These are phyloP conservation scores for Vachellia pachyceras DNA, from an alignment of 306 rosid species.

Conservation along the genomic window DNA sequence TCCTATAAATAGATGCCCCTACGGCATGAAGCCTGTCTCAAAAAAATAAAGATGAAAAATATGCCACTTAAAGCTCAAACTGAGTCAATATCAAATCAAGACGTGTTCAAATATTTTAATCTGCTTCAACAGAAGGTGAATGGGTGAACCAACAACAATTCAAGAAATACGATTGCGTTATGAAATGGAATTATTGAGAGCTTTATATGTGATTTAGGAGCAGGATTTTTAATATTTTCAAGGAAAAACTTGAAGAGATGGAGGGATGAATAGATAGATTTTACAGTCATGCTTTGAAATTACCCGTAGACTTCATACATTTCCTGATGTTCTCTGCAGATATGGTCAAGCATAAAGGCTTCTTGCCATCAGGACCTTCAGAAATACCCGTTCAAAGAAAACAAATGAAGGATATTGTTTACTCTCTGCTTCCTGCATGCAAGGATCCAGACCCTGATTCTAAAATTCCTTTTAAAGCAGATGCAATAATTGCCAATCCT, in stretches of 20 bases:
- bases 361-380: slow-evolving; percentile 94
- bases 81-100: neutral
- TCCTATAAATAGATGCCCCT: slow-evolving; percentile 2
- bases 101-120: slow-evolving; percentile 17
- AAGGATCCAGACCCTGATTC: slow-evolving; percentile 65
- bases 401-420: slow-evolving; percentile 73
- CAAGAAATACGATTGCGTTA: slow-evolving; percentile 24
- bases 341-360: slow-evolving; percentile 98
- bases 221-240: neutral
- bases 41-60: neutral
- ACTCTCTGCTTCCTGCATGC: slow-evolving; percentile 90
- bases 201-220: neutral
- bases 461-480: slow-evolving; percentile 63
- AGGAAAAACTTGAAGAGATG: neutral
- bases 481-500: slow-evolving; percentile 94
- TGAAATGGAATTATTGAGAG: neutral
- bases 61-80: neutral
- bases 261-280: neutral
- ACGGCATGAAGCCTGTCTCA: neutral
- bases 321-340: slow-evolving; percentile 56
- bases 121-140: neutral
- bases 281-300: slow-evolving; percentile 20
- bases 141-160: slow-evolving; percentile 6
- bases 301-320: neutral
- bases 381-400: slow-evolving; percentile 83